Base-by-base conservation (phyloP, 768 basidiomycete genomes). In the Melanogaster broomeanus region DNA sequence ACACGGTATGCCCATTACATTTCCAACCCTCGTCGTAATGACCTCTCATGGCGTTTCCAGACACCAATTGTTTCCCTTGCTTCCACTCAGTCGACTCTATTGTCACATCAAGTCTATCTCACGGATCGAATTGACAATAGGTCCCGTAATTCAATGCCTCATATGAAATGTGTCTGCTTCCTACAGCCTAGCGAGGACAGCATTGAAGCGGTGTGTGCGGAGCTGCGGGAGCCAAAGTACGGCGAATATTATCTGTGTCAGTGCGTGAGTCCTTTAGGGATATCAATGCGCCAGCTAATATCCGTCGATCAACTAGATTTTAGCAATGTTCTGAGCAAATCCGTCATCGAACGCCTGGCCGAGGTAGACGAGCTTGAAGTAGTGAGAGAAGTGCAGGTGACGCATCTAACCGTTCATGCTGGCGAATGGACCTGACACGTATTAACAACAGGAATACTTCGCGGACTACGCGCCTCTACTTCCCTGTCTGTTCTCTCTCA, bases 191-290 rank as follows among this genome's bases (percentile, higher is more conserved):
- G 79, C 49, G 86, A 90, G 42, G 84, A 87, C 27, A 94, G 91
- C 64, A 74, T 99, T 31, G 84, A 85, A 49, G 88, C 88, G 22
- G 77, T 98, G 49, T 88, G 88, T 58, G 75, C 80, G 49, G 97
- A 99, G 65, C 77, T 99, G 30, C 79, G 78, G 33, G 88, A 93
- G 62, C 96, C 95, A 10, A 89, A 89, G 71, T 99, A 98, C 63
- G 94, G 94, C 68, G 93, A 94, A 74, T 99, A 99, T 74, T 98
- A 96, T 79, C 75, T 99, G 67, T 99, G 96, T 98, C 83, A 88
- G 96, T 93, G 77, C 80, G 87, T 89, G 83, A 80, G 76, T 80
- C 73, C 71, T 62, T 70, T 58, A 57, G 56, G 49, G 53, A 48
- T 42, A 28, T 47, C 22, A 48, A 49, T 48, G 52, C 52, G 28